Percentiles rank a stretch among this genome's conserved stretches.
phyloP scores from a whole-genome alignment of 2,329 filamentous ascomycete genomes.

The Paracorniculantispora psalliotae region DNA sequence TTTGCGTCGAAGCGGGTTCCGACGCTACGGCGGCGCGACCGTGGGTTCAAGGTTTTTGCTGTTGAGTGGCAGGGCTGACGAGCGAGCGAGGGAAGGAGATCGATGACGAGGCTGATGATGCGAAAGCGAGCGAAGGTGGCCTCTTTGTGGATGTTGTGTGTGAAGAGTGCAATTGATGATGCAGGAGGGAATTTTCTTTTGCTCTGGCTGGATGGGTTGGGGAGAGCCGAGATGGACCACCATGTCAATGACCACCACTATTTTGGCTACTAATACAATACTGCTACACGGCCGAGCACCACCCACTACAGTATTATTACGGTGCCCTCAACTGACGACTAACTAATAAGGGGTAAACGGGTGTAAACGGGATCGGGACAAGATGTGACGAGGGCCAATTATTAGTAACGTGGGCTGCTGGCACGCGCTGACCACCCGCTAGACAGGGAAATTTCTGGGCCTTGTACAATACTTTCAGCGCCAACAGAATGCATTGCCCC shows the following conservation, averaged over 20 bases:
- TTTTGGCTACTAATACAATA: neutral
- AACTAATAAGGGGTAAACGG: neutral
- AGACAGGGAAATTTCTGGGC: neutral
- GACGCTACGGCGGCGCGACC: conserved; percentile 12
- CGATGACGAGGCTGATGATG: neutral
- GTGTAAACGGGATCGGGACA: no score
- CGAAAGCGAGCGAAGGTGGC: neutral
- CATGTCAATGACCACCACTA: neutral
- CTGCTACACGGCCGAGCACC: neutral
- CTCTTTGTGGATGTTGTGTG: no score
- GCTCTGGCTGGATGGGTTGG: conserved; percentile 6
- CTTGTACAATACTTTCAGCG: no score
- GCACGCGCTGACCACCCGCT: neutral
- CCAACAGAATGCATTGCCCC: no score
- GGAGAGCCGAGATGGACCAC: conserved; percentile 1
- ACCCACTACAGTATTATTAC: no score
- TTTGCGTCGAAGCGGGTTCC: conserved; percentile 17
- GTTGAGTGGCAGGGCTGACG: neutral
- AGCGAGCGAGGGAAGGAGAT: neutral
- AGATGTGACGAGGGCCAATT: conserved; percentile 2
- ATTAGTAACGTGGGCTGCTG: neutral
- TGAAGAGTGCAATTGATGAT: neutral
- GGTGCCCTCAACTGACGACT: no score
- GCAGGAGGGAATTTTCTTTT: neutral
- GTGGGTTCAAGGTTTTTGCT: conserved; percentile 5